These are phyloP conservation scores for Psidium friedrichsthalianum DNA, from an alignment of 345 rosid genomes.

Conservation along the genomic window DNA sequence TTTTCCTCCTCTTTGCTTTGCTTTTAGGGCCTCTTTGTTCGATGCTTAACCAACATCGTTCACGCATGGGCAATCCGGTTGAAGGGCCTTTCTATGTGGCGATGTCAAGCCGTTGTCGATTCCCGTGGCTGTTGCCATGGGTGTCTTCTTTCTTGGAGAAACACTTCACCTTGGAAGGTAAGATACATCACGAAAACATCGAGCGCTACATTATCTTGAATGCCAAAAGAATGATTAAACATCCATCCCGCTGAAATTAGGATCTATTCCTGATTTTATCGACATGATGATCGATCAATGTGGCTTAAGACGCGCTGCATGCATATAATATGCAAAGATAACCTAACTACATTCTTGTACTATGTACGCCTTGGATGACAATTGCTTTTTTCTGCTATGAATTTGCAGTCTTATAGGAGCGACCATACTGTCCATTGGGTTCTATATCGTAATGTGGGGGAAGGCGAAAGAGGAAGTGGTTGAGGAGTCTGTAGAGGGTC, in stretches of 20 bases:
- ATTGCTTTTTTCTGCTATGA: background rate
- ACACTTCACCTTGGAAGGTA: conserved; percentile 5
- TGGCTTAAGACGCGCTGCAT: background rate
- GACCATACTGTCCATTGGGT: conserved; percentile 14
- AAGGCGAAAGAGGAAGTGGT: conserved; percentile 15
- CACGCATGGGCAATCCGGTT: background rate
- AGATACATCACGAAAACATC: background rate
- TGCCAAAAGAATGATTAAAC: background rate
- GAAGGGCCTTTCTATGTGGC: background rate
- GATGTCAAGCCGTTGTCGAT: background rate
- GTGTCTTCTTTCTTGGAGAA: conserved; percentile 1
- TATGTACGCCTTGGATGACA: background rate
- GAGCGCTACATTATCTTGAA: background rate
- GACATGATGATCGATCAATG: background rate
- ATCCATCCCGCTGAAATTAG: background rate
- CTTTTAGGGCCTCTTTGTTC: background rate
- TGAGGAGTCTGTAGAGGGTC: background rate
- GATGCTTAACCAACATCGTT: background rate
- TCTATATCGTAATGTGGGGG: conserved; percentile 28
- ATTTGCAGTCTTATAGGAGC: conserved; percentile 16
- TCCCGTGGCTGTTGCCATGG: conserved; percentile 1
- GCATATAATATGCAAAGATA: background rate
- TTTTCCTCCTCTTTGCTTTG: background rate
- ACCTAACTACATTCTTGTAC: background rate
- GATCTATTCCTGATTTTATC: background rate